phyloP scores from a whole-genome alignment of 305 asterid species.

The Lippia alba region DNA sequence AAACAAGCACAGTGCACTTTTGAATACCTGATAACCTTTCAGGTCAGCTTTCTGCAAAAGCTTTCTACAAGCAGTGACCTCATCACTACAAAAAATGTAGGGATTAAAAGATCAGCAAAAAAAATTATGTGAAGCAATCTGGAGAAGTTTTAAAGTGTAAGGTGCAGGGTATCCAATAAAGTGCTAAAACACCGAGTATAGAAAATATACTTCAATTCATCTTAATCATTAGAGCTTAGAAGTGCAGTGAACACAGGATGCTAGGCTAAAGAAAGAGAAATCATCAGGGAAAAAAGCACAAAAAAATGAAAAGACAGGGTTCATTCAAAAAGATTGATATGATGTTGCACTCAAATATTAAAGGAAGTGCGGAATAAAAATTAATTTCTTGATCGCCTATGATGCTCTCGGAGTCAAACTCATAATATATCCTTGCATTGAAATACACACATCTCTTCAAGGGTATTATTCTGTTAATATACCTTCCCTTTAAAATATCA shows the following conservation, averaged over 20 bases:
- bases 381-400: neutral
- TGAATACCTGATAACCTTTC: constrained; percentile 85
- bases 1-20: constrained; percentile 14
- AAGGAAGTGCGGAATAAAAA: neutral
- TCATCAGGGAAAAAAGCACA: neutral
- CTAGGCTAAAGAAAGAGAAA: neutral
- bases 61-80: constrained; percentile 58
- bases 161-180: neutral
- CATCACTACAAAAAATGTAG: constrained; percentile 47
- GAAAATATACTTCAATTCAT: neutral
- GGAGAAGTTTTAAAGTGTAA: constrained; percentile 12
- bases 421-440: constrained; percentile 1
- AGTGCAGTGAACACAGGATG: neutral
- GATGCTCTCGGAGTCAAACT: neutral
- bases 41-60: constrained; percentile 67
- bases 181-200: neutral
- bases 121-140: neutral
- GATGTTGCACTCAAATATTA: neutral
- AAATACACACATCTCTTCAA: neutral
- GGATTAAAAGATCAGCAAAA: constrained; percentile 19
- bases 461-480: constrained; percentile 17
- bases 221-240: too few species aligned
- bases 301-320: neutral
- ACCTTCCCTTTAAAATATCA: constrained; percentile 61
- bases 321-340: constrained; percentile 1